Conservation (phyloP, 192 early-diverging fungal species). For the Gaertneriomyces semiglobifer region DNA sequence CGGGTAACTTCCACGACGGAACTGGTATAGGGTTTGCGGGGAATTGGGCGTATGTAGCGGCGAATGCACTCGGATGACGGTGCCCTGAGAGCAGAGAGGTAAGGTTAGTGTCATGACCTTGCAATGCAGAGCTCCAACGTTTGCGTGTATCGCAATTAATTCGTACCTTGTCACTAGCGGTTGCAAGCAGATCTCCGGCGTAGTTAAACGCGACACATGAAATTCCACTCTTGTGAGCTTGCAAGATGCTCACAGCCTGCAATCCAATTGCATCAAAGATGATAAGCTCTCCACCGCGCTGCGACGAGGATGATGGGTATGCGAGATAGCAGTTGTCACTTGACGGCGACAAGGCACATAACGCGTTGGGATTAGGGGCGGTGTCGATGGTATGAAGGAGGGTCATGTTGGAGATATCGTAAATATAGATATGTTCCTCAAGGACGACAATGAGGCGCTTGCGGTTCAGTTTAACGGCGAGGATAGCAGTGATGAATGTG, state of each 20-base stretch:
- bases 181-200: constrained; percentile 91
- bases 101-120: too few relatives aligned
- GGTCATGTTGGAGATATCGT: constrained; percentile 99
- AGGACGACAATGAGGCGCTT: constrained; percentile 89
- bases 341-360: constrained; percentile 87
- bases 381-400: constrained; percentile 94
- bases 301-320: constrained; percentile 71
- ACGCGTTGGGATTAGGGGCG: constrained; percentile 83
- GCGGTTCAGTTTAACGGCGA: constrained; percentile 94
- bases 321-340: constrained; percentile 94
- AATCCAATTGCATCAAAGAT: constrained; percentile 86
- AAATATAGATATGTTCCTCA: constrained; percentile 94
- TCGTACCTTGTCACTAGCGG: constrained; percentile 87
- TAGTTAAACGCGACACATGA: constrained; percentile 81
- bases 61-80: constrained; percentile 92
- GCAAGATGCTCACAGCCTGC: constrained; percentile 89
- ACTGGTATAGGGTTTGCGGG: constrained; percentile 83
- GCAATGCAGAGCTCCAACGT: too few relatives aligned
- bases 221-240: constrained; percentile 91
- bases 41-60: constrained; percentile 51
- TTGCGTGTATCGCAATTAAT: not conserved
- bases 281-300: constrained; percentile 75
- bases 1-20: constrained; percentile 90
- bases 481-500: constrained; percentile 85
- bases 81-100: constrained; percentile 57